phyloP scores from a whole-genome alignment of 2,329 filamentous ascomycete genomes.

The Botrytis aclada region DNA sequence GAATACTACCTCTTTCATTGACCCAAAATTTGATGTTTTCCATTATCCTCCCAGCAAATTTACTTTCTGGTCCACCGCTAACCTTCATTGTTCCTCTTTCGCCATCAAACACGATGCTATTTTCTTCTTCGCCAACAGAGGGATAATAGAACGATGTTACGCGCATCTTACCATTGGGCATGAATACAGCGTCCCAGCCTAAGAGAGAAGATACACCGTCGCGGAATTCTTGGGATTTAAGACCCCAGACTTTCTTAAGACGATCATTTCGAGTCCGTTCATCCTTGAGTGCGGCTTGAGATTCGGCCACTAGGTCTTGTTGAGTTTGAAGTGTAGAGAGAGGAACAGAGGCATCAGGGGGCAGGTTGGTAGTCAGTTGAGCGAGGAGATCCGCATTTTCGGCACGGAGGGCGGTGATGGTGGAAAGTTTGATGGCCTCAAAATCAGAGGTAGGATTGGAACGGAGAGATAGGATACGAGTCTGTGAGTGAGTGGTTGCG shows the following conservation, averaged over 20 bases:
- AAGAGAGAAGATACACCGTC: slow-evolving; percentile 89
- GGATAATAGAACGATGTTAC: slow-evolving; percentile 85
- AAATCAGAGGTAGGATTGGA: slow-evolving; percentile 88
- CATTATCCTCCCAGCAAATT: slow-evolving; percentile 80
- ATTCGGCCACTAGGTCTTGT: slow-evolving; percentile 71
- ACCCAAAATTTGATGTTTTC: slow-evolving; percentile 96
- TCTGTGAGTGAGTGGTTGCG: slow-evolving; percentile 65
- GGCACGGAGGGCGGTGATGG: slow-evolving; percentile 70
- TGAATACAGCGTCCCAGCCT: slow-evolving; percentile 92
- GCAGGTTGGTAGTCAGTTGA: slow-evolving; percentile 55
- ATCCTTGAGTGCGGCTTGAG: slow-evolving; percentile 64
- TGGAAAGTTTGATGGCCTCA: slow-evolving; percentile 79
- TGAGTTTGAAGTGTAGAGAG: slow-evolving; percentile 71
- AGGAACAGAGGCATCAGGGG: slow-evolving; percentile 55
- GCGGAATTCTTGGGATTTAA: slow-evolving; percentile 91
- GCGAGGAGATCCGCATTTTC: slow-evolving; percentile 83
- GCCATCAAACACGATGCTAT: slow-evolving; percentile 80
- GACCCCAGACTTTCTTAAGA: slow-evolving; percentile 87
- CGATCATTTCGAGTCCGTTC: slow-evolving; percentile 80
- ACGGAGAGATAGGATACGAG: slow-evolving; percentile 78
- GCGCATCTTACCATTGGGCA: slow-evolving; percentile 94
- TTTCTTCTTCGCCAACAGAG: slow-evolving; percentile 59
- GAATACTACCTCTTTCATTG: slow-evolving; percentile 86
- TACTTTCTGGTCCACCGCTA: slow-evolving; percentile 79
- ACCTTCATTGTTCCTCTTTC: slow-evolving; percentile 98